Conservation (phyloP, 148 eudicot genomes). For the Heliosperma pusillum region DNA sequence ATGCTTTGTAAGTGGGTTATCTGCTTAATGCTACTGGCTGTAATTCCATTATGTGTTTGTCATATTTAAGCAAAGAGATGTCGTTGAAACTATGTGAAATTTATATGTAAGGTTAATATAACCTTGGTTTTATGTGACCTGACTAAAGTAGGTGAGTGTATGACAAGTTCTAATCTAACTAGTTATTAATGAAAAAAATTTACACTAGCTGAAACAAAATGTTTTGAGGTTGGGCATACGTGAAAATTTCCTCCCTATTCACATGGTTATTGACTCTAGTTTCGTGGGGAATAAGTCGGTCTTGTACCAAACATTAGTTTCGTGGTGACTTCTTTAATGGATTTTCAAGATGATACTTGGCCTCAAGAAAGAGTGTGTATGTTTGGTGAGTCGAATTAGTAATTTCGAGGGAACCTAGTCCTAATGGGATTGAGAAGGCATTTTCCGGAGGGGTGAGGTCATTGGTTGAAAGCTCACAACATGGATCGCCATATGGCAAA, state of each 20-base stretch:
- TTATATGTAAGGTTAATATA: not conserved
- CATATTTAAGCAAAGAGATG: not conserved
- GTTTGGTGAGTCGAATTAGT: no score
- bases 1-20: no score
- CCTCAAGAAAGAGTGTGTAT: no score
- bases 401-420: not conserved
- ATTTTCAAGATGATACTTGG: not conserved
- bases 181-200: not conserved
- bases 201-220: no score
- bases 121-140: no score
- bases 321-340: constrained; percentile 6
- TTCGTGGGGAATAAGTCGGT: not conserved
- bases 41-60: not conserved
- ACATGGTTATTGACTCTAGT: not conserved
- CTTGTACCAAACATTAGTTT: not conserved
- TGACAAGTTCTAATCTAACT: not conserved
- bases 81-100: not conserved
- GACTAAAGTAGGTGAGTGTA: not conserved
- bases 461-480: not conserved
- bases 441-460: no score
- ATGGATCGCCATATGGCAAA: no score
- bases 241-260: not conserved
- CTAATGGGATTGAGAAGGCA: not conserved
- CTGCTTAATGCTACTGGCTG: no score
- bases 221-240: not conserved